Base-by-base conservation (phyloP, 225 moss, liverwort and hornwort species). In the Pseudoscleropodium purum region DNA sequence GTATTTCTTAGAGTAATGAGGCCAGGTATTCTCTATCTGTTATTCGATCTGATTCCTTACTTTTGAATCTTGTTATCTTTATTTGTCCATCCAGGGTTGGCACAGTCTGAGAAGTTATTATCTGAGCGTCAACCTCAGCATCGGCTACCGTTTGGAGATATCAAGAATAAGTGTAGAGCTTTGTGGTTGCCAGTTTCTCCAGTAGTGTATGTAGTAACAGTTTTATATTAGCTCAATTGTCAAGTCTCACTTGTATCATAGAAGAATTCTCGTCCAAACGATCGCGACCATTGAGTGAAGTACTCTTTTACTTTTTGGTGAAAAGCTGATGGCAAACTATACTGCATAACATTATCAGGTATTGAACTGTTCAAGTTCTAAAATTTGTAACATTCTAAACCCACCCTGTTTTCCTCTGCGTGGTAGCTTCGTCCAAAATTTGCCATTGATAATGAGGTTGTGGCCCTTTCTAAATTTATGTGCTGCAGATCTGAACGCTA, bases 171-270 rank as follows among this genome's bases (percentile, higher is more conserved):
- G 77, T 80, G 60, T 91, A 88, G 88, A 82, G 45, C 25, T 36
- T 85, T 36, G 75, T 91, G 67, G 60, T 84, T 56, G 45, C 69
- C 57, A 83, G 56, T 86, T 83, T n/a, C 63, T 82, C 68, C 43
- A 41, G 31, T 68, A 81, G 80, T 87, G 85, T 87, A 90, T 80
- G 37, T 81, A 89, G 30, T 68, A 31, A 43, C 34, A 79, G 72
- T 60, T 84, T 49, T 60, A 90, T 61, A 67, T 61, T 45, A n/a
- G 52, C 75, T 84, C 75, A 68, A 84, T 87, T 52, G 75, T 90
- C 76, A 36, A 83, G 41, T 54, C 80, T 76, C 65, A 77, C 84
- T 75, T 92, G 90, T 90, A 91, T 66, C 79, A 90, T 90, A 92
- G 80, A 74, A 75, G 39, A 41, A 41, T 75, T 86, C 15, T 67